These are phyloP conservation scores for Claviceps humidiphila DNA, from an alignment of 2,329 filamentous ascomycete genomes.

Conservation along the genomic window DNA sequence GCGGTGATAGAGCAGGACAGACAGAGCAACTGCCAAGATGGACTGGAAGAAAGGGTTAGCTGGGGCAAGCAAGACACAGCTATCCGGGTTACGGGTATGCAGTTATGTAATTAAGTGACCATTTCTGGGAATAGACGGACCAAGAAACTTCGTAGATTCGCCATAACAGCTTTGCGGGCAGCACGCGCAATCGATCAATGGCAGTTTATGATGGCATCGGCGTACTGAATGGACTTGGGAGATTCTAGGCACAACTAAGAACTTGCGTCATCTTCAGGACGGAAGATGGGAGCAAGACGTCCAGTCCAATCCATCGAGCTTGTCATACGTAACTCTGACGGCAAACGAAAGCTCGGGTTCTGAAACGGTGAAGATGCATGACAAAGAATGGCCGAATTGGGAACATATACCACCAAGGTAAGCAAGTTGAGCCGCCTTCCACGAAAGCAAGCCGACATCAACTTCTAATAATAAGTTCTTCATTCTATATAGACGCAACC, in stretches of 20 bases:
- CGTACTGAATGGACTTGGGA: no score
- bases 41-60: constrained; percentile 11
- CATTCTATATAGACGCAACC: no score
- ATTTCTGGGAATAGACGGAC: not conserved
- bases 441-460: not conserved
- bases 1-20: constrained; percentile 9
- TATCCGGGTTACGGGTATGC: no score
- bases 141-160: not conserved
- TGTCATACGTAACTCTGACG: not conserved
- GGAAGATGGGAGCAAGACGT: no score
- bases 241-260: no score
- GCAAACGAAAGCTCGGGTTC: not conserved
- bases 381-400: no score
- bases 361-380: no score
- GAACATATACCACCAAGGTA: no score
- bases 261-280: no score
- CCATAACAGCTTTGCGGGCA: not conserved
- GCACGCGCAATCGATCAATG: not conserved
- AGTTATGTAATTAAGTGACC: not conserved
- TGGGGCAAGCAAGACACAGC: no score
- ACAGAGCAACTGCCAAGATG: constrained; percentile 5
- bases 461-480: not conserved
- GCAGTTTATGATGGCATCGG: not conserved
- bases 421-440: not conserved
- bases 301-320: not conserved